Conservation (phyloP, 106 monocot genomes). For the Narthecium ossifragum region DNA sequence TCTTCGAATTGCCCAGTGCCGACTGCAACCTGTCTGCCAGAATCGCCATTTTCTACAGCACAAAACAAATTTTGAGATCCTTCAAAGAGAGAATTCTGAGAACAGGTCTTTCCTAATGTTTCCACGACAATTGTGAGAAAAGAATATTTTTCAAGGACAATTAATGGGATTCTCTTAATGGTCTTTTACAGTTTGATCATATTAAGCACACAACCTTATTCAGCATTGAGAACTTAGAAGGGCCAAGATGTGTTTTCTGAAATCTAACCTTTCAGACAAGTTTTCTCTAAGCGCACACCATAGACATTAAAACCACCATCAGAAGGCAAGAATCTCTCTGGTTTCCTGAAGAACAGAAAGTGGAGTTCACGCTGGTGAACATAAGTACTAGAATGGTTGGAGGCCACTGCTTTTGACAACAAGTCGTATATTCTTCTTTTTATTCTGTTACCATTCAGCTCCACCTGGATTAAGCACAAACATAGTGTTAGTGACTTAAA, state of each 20-base stretch:
- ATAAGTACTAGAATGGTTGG: constrained; percentile 18
- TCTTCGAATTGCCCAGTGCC: constrained; percentile 58
- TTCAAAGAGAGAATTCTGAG: neutral
- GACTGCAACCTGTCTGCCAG: constrained; percentile 54
- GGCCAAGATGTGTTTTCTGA: neutral
- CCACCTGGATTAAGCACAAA: constrained; percentile 51
- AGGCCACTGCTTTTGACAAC: constrained; percentile 57
- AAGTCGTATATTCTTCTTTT: constrained; percentile 81
- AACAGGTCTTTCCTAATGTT: too few relatives aligned
- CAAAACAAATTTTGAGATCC: constrained; percentile 1
- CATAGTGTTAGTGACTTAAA: neutral
- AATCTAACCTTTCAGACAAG: constrained; percentile 58
- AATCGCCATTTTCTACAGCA: constrained; percentile 49
- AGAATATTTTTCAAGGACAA: too few relatives aligned
- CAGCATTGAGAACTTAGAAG: neutral
- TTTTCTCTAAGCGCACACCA: constrained; percentile 74
- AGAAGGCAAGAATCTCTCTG: constrained; percentile 64
- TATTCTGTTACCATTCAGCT: constrained; percentile 65
- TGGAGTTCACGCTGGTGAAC: constrained; percentile 59
- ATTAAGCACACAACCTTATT: neutral
- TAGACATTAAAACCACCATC: constrained; percentile 32
- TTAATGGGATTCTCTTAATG: too few relatives aligned
- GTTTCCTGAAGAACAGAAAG: constrained; percentile 85
- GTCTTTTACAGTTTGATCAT: too few relatives aligned
- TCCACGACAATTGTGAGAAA: too few relatives aligned